Base-by-base conservation (phyloP, 495 filamentous ascomycete genomes). In the Aspergillus bertholletiae region DNA sequence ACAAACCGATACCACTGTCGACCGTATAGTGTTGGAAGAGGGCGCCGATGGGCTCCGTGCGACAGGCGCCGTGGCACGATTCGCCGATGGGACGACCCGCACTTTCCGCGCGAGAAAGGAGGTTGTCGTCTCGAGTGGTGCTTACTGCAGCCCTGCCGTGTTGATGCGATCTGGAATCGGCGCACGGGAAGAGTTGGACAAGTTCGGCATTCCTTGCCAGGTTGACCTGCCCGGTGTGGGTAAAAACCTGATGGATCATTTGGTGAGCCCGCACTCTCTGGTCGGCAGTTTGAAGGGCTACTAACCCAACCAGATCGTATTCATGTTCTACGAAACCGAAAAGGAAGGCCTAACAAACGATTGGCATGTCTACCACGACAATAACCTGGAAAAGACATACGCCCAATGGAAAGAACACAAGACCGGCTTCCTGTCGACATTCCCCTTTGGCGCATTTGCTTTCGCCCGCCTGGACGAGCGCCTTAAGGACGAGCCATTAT, bases 131-230 rank as follows among this genome's bases (percentile, higher is more conserved):
- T 72, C 75, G 1, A 74, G 72, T 9, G 82, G 82, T 3, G 69
- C 78, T 17, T 84, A 82, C 66, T 82, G 80, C 70, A 75, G 77
- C 20, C 81, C 82, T 18, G 74, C 81, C 37, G 74, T 84, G 15
- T 67, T 85, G 9, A 77, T 82, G 54, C 76, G 80, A 3, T 79
- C 72, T 17, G 82, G 81, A 8, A 76, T 85, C 46, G 82, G 83
- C 0, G 72, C 78, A 0, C 70, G 67, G 7, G 68, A 71, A 0
- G 79, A 83, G 44, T 67, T 84, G 12, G 51, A 64, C 1, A 69
- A 75, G 39, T 69, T 76, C 51, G 64, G 63, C 9, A 83, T 86
- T 40, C 59, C 70, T n/a, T 70, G 77, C 23, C 56, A 72, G 18
- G 61, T 74, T 2, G 66, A 82, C 22, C 59, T 77, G 1, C 81